These are phyloP conservation scores for Sporothrix curviconia DNA, from an alignment of 2,329 filamentous ascomycete species.

Conservation along the genomic window DNA sequence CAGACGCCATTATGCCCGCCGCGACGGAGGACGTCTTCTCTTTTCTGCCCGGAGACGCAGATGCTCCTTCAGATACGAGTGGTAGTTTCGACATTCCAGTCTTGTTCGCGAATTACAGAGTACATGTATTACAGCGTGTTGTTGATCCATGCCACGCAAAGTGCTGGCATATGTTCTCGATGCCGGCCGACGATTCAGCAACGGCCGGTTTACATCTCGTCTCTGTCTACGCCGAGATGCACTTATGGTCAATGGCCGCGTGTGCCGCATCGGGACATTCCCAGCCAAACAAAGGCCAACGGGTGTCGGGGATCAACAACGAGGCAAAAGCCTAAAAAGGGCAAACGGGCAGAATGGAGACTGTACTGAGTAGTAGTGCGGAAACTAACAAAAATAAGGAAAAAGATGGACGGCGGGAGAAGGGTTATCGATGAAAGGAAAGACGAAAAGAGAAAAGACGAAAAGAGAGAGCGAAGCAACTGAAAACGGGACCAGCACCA, in stretches of 20 bases:
- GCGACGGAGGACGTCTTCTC: neutral
- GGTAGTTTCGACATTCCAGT: neutral
- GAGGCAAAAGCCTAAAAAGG: too few relatives aligned
- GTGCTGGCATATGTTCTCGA: neutral
- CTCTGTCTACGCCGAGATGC: too few relatives aligned
- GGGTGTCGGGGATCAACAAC: neutral
- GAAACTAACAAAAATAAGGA: neutral
- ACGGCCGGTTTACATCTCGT: too few relatives aligned
- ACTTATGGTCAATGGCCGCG: conserved; percentile 3
- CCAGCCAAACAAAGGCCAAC: conserved; percentile 5
- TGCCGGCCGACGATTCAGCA: neutral
- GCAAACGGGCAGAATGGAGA: neutral
- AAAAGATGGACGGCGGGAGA: neutral
- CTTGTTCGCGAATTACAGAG: too few relatives aligned
- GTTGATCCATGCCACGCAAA: neutral
- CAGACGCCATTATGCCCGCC: neutral
- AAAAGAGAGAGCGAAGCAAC: too few relatives aligned
- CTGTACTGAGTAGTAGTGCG: too few relatives aligned
- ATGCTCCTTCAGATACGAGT: too few relatives aligned
- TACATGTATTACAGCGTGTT: neutral
- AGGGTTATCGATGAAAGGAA: neutral
- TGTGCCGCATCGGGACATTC: conserved; percentile 5
- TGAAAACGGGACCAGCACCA: too few relatives aligned
- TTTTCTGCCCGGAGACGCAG: too few relatives aligned
- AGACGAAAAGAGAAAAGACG: neutral